A percentile compares a stretch with the other conserved stretches of the same genome.
Evolutionary conservation across 1,284 basidiomycete species (phyloP).

Genomic region (Amylostereum areolatum): DNA sequence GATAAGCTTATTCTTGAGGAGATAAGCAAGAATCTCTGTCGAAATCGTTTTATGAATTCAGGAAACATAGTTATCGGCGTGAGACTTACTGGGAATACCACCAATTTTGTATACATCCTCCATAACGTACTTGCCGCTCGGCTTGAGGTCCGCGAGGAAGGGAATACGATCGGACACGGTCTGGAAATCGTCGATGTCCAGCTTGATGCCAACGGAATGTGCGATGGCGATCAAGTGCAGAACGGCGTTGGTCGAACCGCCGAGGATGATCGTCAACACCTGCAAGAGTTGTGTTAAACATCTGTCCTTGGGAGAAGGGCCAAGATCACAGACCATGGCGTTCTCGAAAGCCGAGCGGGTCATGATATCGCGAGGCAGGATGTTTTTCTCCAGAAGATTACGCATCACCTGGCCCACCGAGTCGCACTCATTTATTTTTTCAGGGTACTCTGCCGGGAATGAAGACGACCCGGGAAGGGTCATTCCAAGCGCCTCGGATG

Average conservation of each 20-base stretch:
- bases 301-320: too few species aligned
- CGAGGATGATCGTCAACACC: slow-evolving; percentile 92
- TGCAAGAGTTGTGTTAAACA: slow-evolving; percentile 20
- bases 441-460: slow-evolving; percentile 87
- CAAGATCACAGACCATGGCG: slow-evolving; percentile 65
- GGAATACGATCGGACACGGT: slow-evolving; percentile 79
- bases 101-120: slow-evolving; percentile 87
- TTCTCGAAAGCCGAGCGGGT: slow-evolving; percentile 94
- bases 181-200: slow-evolving; percentile 86
- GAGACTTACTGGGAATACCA: slow-evolving; percentile 69
- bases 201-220: slow-evolving; percentile 78
- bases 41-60: too few species aligned
- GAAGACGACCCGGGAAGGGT: slow-evolving; percentile 94
- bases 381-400: slow-evolving; percentile 85
- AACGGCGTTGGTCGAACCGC: slow-evolving; percentile 91
- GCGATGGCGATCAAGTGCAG: slow-evolving; percentile 89
- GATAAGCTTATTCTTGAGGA: slow-evolving; percentile 77
- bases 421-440: slow-evolving; percentile 83
- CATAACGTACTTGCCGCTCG: slow-evolving; percentile 88
- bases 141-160: slow-evolving; percentile 88
- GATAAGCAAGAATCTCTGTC: slow-evolving; percentile 75
- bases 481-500: slow-evolving; percentile 91
- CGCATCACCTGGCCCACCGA: slow-evolving; percentile 77
- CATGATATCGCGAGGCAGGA: slow-evolving; percentile 94
- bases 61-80: too few species aligned